Conservation (phyloP, 1,284 basidiomycete genomes). For the Phlebopus sp. region DNA sequence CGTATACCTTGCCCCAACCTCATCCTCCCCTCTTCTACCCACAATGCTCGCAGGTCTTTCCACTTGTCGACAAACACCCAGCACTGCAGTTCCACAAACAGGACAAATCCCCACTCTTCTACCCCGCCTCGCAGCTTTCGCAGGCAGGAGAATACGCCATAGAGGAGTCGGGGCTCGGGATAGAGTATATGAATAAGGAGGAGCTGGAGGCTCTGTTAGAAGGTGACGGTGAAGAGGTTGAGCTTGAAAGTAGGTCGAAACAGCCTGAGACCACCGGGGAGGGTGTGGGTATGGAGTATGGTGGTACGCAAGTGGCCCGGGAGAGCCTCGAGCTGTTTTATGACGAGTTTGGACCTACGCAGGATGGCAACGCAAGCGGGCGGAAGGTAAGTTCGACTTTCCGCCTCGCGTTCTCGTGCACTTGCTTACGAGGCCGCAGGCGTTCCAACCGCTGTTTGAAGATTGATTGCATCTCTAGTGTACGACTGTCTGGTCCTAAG, state of each 20-base stretch:
- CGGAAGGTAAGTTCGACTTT: slow-evolving; percentile 34
- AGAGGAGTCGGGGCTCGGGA: slow-evolving; percentile 56
- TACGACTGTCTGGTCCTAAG: background rate
- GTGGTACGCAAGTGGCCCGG: slow-evolving; percentile 1
- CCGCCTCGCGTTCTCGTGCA: background rate
- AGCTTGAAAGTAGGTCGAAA: slow-evolving; percentile 34
- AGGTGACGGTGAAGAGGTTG: slow-evolving; percentile 63
- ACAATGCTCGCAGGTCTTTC: slow-evolving; percentile 21
- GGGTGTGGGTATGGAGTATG: slow-evolving; percentile 1
- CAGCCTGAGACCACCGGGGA: slow-evolving; percentile 5
- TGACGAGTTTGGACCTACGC: slow-evolving; percentile 54
- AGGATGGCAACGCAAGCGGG: slow-evolving; percentile 30
- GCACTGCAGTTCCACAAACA: slow-evolving; percentile 12
- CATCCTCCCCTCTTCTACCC: slow-evolving; percentile 28
- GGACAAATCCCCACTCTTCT: slow-evolving; percentile 55
- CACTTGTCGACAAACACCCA: slow-evolving; percentile 37
- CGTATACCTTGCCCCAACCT: background rate
- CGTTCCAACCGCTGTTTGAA: slow-evolving; percentile 65
- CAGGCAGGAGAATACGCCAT: slow-evolving; percentile 48
- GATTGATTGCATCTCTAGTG: slow-evolving; percentile 40
- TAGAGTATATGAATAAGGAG: slow-evolving; percentile 61
- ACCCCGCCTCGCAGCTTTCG: slow-evolving; percentile 61
- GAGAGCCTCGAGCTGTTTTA: slow-evolving; percentile 38
- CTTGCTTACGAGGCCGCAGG: slow-evolving; percentile 28
- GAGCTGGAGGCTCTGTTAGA: slow-evolving; percentile 64